Evolutionary conservation across 2,329 filamentous ascomycete species (phyloP).

Genomic region (Dactylellina cionopaga): DNA sequence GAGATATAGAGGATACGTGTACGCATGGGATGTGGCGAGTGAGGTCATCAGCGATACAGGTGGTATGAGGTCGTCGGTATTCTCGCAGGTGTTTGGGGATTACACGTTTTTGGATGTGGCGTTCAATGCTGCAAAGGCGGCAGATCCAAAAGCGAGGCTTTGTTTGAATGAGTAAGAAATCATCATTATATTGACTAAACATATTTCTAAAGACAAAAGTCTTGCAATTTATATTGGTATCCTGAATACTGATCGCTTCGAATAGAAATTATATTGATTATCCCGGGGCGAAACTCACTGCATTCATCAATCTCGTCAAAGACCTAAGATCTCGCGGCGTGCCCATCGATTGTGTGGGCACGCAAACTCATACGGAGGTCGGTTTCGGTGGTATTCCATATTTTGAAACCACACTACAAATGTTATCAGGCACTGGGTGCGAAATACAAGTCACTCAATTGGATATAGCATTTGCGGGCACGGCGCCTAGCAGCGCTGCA

Average conservation of each 20-base stretch:
- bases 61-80: background rate
- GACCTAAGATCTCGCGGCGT: slow-evolving; percentile 10
- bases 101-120: slow-evolving; percentile 11
- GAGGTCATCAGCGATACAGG: slow-evolving; percentile 10
- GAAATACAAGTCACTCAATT: slow-evolving; percentile 75
- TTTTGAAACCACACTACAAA: slow-evolving; percentile 51
- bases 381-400: slow-evolving; percentile 61
- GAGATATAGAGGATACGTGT: slow-evolving; percentile 72
- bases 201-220: no score
- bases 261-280: slow-evolving; percentile 11
- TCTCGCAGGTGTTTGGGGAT: slow-evolving; percentile 17
- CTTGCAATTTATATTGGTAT: no score
- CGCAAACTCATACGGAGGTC: slow-evolving; percentile 1
- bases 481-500: slow-evolving; percentile 58
- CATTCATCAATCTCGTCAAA: slow-evolving; percentile 11
- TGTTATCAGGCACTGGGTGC: slow-evolving; percentile 58
- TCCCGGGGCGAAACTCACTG: slow-evolving; percentile 6
- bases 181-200: background rate
- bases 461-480: slow-evolving; percentile 70
- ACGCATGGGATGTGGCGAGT: slow-evolving; percentile 63
- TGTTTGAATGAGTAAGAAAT: slow-evolving; percentile 24
- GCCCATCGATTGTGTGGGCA: slow-evolving; percentile 31
- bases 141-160: slow-evolving; percentile 22
- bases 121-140: slow-evolving; percentile 5
- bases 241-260: no score